Evolutionary conservation across 2,329 filamentous ascomycete genomes (phyloP), one percentile per base, ranked within the genome.

Genomic region (Colletotrichum truncatum): DNA sequence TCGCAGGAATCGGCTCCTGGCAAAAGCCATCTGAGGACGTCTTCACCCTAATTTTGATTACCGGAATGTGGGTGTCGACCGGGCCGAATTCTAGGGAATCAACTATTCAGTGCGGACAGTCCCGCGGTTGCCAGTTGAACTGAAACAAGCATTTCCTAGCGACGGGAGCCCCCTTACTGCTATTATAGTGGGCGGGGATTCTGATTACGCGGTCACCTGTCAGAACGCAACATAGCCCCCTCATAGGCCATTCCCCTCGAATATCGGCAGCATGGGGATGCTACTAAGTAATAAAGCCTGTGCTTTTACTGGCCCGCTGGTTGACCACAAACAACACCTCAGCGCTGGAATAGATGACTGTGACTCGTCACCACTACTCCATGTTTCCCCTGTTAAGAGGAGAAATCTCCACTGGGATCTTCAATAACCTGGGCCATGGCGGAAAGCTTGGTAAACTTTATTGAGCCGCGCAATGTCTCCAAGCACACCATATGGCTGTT

Each of bases 361-460:
- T 14, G n/a, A 11, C 16, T 12, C 10, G n/a, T 28, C 25, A 25
- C 18, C 4, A n/a, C 43, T 28, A 25, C 11, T 46, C 25, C 25
- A 21, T 16, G 12, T 26, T 26, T 46, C 43, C 25, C 25, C 25
- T 25, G 14, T n/a, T 14, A 9, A 46, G 6, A 46, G 21, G 21
- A 23, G 43, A 11, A n/a, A 23, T 32, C 32, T 46, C 58, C 41
- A 55, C 41, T 48, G n/a, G 7, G 14, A 26, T 46, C 23, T 41
- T 12, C 12, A 43, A n/a, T 39, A 9, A 41, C 52, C 32, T 16
- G 2, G 30, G 39, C 51, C 30, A 46, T 30, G 49, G 12, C 4
- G 23, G 25, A 48, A 62, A 62, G 58, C 58, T 62, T 56, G 25
- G 49, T 62, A 56, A 48, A 62, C 28, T 48, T 55, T 56, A 62